Evolutionary conservation across 2,329 filamentous ascomycete species (phyloP), one percentile per base, ranked within the genome.

Genomic region (Alternaria sp.): DNA sequence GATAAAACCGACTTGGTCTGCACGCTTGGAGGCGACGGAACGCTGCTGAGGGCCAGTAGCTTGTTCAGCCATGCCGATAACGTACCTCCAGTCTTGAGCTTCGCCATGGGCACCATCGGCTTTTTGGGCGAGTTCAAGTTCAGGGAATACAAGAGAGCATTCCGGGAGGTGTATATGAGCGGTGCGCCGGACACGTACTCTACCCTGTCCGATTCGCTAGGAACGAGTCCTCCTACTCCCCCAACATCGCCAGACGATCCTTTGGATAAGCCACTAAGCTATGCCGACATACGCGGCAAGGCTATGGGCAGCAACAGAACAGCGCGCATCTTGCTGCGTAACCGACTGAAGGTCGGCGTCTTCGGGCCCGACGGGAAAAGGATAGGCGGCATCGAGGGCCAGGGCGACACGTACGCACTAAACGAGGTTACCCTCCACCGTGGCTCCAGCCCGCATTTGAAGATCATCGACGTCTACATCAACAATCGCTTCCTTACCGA

Each of bases 111-210:
- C 6, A 96, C 94, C 0, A 83, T 99, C 1, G 95, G 95, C 0
- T 99, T 99, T 69, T 82, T 99, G 8, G 94, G 94, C 16, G 94
- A 98, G 79, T 99, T 94, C 94, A 96, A 95, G 72, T 98, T 98
- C 76, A 85, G 85, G 7, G 94, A 98, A 72, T 92, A 96, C 81
- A 97, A 97, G 80, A 87, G 92, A 50, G 95, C 95, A 0, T 97
- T 96, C 82, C 85, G 93, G 50, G 92, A 97, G 75, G 92, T 95
- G 54, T 97, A 96, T 81, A 96, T 97, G 91, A 90, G 88, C 41
- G 89, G 89, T 3, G 86, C 88, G 4, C 79, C 80, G 25, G 81
- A 80, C 30, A 81, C 84, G 12, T 82, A 84, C 63, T 80, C 83
- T 11, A 80, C 70, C 6, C 52, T 97, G 90, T 92, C 20, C 84